Conservation (phyloP, 345 rosid genomes). For the Xanthoceras sorbifolium region DNA sequence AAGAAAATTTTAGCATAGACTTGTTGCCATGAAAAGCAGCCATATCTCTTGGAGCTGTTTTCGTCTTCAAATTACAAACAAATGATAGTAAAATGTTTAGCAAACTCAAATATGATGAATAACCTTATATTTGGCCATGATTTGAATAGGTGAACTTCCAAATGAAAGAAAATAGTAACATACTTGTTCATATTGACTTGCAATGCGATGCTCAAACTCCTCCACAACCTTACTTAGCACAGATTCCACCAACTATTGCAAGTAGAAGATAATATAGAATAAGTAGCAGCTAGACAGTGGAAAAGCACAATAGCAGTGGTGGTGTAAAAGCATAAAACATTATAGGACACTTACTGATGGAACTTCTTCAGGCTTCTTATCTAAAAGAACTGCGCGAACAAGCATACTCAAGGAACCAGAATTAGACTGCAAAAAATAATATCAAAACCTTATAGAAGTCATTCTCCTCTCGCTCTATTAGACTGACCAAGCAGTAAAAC, state of each 20-base stretch:
- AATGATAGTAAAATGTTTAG: constrained; percentile 1
- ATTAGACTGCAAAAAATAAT: constrained; percentile 36
- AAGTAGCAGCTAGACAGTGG: constrained; percentile 21
- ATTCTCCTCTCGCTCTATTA: constrained; percentile 6
- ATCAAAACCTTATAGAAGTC: constrained; percentile 10
- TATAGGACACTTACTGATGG: constrained; percentile 54
- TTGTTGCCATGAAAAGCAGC: constrained; percentile 48
- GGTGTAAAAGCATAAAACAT: background rate
- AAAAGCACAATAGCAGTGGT: background rate
- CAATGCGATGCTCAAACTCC: constrained; percentile 85
- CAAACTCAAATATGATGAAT: background rate
- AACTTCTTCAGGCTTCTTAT: constrained; percentile 84
- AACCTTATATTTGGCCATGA: constrained; percentile 14
- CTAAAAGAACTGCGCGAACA: constrained; percentile 70
- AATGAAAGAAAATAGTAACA: constrained; percentile 26
- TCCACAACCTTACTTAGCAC: constrained; percentile 80
- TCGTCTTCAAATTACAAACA: constrained; percentile 44
- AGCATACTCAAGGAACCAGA: constrained; percentile 69
- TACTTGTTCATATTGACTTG: constrained; percentile 69
- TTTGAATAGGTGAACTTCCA: background rate
- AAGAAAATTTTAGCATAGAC: constrained; percentile 41
- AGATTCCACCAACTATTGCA: constrained; percentile 80
- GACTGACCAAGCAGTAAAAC: constrained; percentile 1
- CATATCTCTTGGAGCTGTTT: constrained; percentile 44
- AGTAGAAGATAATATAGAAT: constrained; percentile 26